A percentile compares a stretch with the other conserved stretches of the same genome.
phyloP scores from a whole-genome alignment of 441 rosid species.

The Sinapis alba region DNA sequence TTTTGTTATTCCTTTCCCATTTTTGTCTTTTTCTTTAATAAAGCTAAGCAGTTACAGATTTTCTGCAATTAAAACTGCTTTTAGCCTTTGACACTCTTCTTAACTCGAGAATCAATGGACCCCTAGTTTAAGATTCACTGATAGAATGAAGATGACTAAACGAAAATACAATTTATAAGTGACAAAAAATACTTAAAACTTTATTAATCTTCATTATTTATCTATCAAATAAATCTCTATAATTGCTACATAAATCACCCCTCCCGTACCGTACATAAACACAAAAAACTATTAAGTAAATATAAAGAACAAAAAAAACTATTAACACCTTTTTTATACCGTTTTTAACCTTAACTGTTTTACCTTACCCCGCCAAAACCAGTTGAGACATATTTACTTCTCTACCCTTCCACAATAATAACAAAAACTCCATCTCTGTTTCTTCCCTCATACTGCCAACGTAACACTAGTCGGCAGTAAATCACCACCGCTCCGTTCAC shows the following conservation, averaged over 20 bases:
- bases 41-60: constrained; percentile 1
- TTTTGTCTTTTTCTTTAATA: constrained; percentile 23
- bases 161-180: not conserved
- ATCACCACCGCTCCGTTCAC: constrained; percentile 46
- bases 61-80: constrained; percentile 13
- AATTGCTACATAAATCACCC: constrained; percentile 36
- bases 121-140: not conserved
- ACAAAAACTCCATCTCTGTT: constrained; percentile 22
- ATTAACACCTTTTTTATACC: constrained; percentile 29
- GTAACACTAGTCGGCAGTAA: constrained; percentile 64
- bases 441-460: constrained; percentile 45
- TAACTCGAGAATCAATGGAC: constrained; percentile 18
- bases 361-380: constrained; percentile 54
- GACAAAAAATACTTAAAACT: not conserved
- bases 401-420: constrained; percentile 40
- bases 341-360: constrained; percentile 37
- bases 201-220: constrained; percentile 35
- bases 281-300: constrained; percentile 23
- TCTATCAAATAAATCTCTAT: constrained; percentile 38
- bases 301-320: constrained; percentile 19
- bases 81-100: constrained; percentile 2
- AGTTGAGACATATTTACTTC: constrained; percentile 66
- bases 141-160: not conserved
- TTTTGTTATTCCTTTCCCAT: constrained; percentile 25
- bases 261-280: constrained; percentile 29